Base-by-base conservation (phyloP, 2,329 filamentous ascomycete genomes). In the Ramularia collo-cygni region DNA sequence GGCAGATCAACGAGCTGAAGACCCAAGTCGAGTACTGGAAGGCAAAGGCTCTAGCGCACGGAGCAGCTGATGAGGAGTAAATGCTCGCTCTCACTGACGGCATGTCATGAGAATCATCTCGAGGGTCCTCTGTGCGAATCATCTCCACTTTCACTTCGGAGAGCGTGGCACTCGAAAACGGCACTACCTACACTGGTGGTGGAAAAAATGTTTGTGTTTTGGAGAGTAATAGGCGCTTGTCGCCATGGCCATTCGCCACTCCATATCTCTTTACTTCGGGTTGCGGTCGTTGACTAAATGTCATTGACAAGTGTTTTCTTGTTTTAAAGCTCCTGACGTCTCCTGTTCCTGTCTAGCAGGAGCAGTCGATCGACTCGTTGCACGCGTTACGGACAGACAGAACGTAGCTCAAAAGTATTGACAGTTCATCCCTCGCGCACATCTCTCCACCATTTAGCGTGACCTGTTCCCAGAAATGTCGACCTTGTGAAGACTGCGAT, bases 1-100 rank as follows among this genome's bases (percentile, higher is more conserved):
- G 75, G 28, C 72, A 77, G 56, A 88, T 94, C 56, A 62, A 64
- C 46, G 65, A 65, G 48, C 65, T 67, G 53, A 63, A 68, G 55
- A 61, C 52, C 29, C 59, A 65, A 52, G 58, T 65, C 37, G 59
- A 55, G 37, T 48, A 46, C 45, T 55, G 53, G 53, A 54, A 57
- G 50, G 47, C 52, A 42, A 57, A 54, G 49, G 48, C 44, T 7
- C 29, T 49, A 28, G 48, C 44, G 19, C 38, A 42, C 30, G 46
- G 38, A 30, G 18, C 14, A 16, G 16, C 29, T 24, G 38, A 35
- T 34, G 33, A 40, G 24, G 41, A 44, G 31, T 50, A 44, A 40
- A 30, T 28, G 6, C 29, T 29, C 32, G 21, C 29, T 38, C 21
- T 24, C 21, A 24, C 21, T 24, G 6, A 24, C 21, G 10, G 13